Conservation (phyloP, 2,329 filamentous ascomycete species). For the Davidsoniella virescens region DNA sequence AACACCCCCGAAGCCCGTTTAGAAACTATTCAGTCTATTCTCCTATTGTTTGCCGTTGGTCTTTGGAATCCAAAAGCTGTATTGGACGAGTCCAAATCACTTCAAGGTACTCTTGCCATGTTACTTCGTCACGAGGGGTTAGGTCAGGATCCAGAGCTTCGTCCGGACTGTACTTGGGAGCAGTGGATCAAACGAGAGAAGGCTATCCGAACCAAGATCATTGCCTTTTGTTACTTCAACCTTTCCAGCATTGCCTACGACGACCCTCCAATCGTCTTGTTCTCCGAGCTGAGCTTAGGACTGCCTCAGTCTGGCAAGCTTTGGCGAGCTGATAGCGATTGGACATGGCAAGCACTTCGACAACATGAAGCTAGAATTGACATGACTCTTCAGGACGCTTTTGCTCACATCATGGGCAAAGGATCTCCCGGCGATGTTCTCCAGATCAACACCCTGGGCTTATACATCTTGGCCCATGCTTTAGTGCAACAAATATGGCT, state of each 20-base stretch:
- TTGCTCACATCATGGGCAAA: conserved; percentile 33
- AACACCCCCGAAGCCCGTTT: conserved; percentile 43
- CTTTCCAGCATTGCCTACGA: conserved; percentile 46
- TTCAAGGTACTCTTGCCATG: conserved; percentile 42
- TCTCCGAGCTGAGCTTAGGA: conserved; percentile 39
- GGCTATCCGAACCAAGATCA: conserved; percentile 40
- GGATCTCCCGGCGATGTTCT: conserved; percentile 1
- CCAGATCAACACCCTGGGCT: conserved; percentile 43
- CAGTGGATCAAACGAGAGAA: conserved; percentile 42
- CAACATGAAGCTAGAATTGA: conserved; percentile 34
- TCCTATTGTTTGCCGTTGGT: conserved; percentile 43
- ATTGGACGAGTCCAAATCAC: conserved; percentile 39
- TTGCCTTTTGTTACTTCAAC: conserved; percentile 47
- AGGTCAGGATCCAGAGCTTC: conserved; percentile 2
- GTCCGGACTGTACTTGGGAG: conserved; percentile 30
- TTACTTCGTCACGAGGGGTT: conserved; percentile 43
- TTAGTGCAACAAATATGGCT: conserved; percentile 58
- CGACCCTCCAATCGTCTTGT: conserved; percentile 40
- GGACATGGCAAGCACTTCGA: conserved; percentile 44
- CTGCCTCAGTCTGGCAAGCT: conserved; percentile 38
- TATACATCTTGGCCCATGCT: conserved; percentile 57
- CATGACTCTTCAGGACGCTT: conserved; percentile 39
- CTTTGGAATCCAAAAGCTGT: conserved; percentile 46
- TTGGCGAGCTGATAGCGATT: conserved; percentile 40
- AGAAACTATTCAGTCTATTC: conserved; percentile 48